Percentiles rank a stretch among this genome's conserved stretches.
Conservation (phyloP, 129 eudicot species). For the Dittrichia graveolens region DNA sequence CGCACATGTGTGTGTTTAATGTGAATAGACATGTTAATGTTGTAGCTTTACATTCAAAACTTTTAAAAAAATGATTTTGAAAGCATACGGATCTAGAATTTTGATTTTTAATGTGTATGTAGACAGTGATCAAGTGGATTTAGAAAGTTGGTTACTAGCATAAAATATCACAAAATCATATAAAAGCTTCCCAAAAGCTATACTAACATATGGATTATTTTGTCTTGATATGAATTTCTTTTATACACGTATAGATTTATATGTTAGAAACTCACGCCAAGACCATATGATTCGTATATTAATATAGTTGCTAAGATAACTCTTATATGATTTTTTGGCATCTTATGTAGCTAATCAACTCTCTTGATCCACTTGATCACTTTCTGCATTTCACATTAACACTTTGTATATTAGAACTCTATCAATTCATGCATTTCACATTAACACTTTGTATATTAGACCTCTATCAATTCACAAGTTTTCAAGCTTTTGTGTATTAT, state of each 20-base stretch:
- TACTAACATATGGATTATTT: conserved; percentile 66
- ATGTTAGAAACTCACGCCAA: conserved; percentile 53
- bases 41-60: no score
- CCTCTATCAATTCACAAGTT: no score
- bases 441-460: background rate
- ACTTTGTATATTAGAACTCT: no score
- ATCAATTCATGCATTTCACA: no score
- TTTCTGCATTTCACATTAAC: conserved; percentile 51
- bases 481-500: no score
- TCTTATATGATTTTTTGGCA: conserved; percentile 33
- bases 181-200: conserved; percentile 49
- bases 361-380: conserved; percentile 55
- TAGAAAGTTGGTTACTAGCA: conserved; percentile 49
- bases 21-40: no score
- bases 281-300: conserved; percentile 75
- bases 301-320: conserved; percentile 59
- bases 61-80: no score
- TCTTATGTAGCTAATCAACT: conserved; percentile 44
- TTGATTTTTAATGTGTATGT: conserved; percentile 5
- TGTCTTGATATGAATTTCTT: conserved; percentile 67
- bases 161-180: conserved; percentile 31
- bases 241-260: background rate
- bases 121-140: conserved; percentile 61
- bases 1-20: no score
- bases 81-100: no score